Evolutionary conservation across 345 rosid species (phyloP).

Genomic region (Ceriops tagal): DNA sequence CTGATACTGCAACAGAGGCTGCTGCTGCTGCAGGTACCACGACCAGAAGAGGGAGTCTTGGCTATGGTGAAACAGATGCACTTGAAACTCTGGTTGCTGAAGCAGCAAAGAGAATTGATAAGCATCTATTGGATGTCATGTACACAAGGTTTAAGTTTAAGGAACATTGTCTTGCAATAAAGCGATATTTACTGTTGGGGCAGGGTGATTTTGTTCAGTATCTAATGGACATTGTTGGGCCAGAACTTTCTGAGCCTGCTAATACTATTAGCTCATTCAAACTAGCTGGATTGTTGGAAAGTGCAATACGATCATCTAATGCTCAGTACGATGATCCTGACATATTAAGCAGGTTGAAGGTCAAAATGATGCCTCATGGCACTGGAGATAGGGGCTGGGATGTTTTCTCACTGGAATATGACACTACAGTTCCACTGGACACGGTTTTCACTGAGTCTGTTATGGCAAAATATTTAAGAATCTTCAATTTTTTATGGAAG

Average conservation of each 20-base stretch:
- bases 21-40: constrained; percentile 93
- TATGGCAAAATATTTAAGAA: constrained; percentile 75
- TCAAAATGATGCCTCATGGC: constrained; percentile 94
- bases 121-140: constrained; percentile 81
- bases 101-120: constrained; percentile 97
- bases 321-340: constrained; percentile 97
- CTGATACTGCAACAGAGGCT: constrained; percentile 84
- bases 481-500: constrained; percentile 96
- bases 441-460: constrained; percentile 88
- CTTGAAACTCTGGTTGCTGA: constrained; percentile 80
- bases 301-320: constrained; percentile 91
- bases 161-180: constrained; percentile 96
- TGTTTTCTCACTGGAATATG: constrained; percentile 94
- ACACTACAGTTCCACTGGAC: constrained; percentile 88
- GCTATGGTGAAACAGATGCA: constrained; percentile 96
- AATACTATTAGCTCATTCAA: constrained; percentile 91
- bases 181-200: constrained; percentile 88
- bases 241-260: constrained; percentile 98
- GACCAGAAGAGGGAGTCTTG: constrained; percentile 85
- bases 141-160: constrained; percentile 73
- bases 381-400: constrained; percentile 96
- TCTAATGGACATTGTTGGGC: constrained; percentile 87
- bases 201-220: constrained; percentile 99
- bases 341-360: constrained; percentile 82
- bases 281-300: constrained; percentile 89